These are phyloP conservation scores for Aspergillus sclerotialis DNA, from an alignment of 2,329 filamentous ascomycete species.

Conservation along the genomic window DNA sequence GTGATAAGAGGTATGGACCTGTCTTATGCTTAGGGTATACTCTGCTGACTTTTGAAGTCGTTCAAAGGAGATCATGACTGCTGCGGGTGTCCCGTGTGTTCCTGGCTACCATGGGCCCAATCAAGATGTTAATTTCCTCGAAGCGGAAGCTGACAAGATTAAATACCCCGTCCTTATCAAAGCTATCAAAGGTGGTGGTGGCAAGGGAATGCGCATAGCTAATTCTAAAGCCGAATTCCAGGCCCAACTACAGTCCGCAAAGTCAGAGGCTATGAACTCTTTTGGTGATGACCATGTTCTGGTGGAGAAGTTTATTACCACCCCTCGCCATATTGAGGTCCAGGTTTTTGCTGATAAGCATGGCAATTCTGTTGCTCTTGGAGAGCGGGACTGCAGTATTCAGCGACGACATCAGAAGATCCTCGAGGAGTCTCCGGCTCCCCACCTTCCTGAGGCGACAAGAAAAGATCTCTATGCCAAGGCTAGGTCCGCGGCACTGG, in stretches of 20 bases:
- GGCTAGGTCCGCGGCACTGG: constrained; percentile 55
- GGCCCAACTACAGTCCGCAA: constrained; percentile 56
- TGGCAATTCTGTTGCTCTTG: constrained; percentile 57
- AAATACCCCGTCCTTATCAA: constrained; percentile 60
- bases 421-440: constrained; percentile 59
- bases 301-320: constrained; percentile 62
- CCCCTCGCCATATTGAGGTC: constrained; percentile 60
- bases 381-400: constrained; percentile 60
- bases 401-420: constrained; percentile 62
- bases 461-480: constrained; percentile 61
- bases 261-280: constrained; percentile 56
- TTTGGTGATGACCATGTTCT: constrained; percentile 62
- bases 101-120: constrained; percentile 89
- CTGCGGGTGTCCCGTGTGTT: constrained; percentile 91
- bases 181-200: constrained; percentile 58
- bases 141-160: constrained; percentile 66
- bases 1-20: constrained; percentile 68
- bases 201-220: constrained; percentile 66
- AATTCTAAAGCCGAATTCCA: constrained; percentile 51
- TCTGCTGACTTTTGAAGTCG: constrained; percentile 37
- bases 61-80: constrained; percentile 94
- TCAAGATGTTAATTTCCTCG: constrained; percentile 59
- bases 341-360: constrained; percentile 61
- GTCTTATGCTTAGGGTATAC: not conserved
- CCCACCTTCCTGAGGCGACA: constrained; percentile 52